Evolutionary conservation across 2,329 filamentous ascomycete species (phyloP), one percentile per base, ranked within the genome.

Genomic region (Aspergillus proliferans): DNA sequence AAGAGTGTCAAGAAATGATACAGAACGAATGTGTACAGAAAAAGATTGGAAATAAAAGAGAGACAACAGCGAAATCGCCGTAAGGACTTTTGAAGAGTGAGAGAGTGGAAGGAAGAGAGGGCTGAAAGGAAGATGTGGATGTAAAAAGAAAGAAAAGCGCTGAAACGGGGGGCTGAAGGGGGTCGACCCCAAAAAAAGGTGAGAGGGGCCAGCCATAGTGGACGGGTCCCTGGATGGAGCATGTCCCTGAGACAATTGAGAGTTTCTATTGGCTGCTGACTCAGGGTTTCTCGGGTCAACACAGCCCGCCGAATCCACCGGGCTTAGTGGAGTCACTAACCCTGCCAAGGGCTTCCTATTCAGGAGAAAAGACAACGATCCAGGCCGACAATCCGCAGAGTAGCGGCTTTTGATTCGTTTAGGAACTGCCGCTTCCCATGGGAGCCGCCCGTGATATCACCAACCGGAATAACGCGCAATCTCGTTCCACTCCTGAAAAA

Each of bases 381-480:
- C 14, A n/a, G 34, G 34, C n/a, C 38, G 18, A n/a, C 18, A n/a
- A 38, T 38, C 34, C 7, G 6, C 34, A 38, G n/a, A 10, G n/a
- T 5, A 12, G 26, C 26, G 26, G 26, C 8, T 30, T 30, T 30
- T 30, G 9, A 30, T 30, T 30, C 26, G 26, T 5, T 30, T 5
- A 18, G 18, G 18, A 10, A 40, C 10, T 22, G 38, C 15, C 15
- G 10, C 18, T 19, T 21, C 15, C n/a, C 14, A 18, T 10, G 38
- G 38, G 38, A 21, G 19, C 15, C 15, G 18, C 15, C 34, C 18
- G 44, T 53, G 49, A 51, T 52, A 54, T 54, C 55, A 52, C 48
- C 50, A 42, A 47, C 42, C 44, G 40, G 41, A 43, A 33, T 39
- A 58, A 58, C 53, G 34, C 56, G 54, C 56, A 58, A 58, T 47